These are phyloP conservation scores for Neofusicoccum sp. DNA, from an alignment of 2,329 filamentous ascomycete species.

Conservation along the genomic window DNA sequence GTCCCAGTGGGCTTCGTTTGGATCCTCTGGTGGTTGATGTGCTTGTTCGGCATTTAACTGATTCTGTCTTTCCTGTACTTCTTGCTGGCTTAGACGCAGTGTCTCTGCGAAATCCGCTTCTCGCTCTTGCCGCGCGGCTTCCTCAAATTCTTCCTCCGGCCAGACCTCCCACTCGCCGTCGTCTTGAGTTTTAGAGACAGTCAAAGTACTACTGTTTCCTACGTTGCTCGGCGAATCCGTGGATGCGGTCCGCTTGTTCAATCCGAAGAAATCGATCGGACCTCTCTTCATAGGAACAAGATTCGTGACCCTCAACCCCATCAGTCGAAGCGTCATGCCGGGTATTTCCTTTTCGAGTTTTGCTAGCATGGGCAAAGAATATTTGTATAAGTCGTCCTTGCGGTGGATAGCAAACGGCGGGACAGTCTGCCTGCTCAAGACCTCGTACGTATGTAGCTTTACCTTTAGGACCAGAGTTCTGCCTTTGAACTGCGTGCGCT, in stretches of 20 bases:
- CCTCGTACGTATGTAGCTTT: constrained; percentile 92
- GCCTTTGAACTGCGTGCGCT: constrained; percentile 78
- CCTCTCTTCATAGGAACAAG: constrained; percentile 83
- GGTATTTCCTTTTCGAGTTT: constrained; percentile 86
- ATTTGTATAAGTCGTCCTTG: constrained; percentile 82
- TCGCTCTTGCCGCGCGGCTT: constrained; percentile 61
- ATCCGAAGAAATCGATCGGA: constrained; percentile 80
- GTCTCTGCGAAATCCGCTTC: constrained; percentile 64
- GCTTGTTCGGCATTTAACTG: background rate
- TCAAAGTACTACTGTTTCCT: too few relatives aligned
- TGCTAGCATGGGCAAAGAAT: constrained; percentile 76
- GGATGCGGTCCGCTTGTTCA: constrained; percentile 26
- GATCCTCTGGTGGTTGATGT: constrained; percentile 24
- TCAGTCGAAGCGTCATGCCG: constrained; percentile 75
- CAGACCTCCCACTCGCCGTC: constrained; percentile 67
- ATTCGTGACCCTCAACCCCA: constrained; percentile 88
- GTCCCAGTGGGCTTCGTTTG: constrained; percentile 61
- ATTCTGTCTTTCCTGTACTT: constrained; percentile 34
- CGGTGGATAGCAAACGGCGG: constrained; percentile 70
- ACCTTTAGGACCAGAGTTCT: constrained; percentile 90
- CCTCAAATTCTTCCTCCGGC: constrained; percentile 68
- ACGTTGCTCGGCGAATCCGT: constrained; percentile 22
- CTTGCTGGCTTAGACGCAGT: constrained; percentile 64
- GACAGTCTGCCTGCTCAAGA: constrained; percentile 79
- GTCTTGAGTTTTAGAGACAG: constrained; percentile 38